Conservation (phyloP, 148 eudicot genomes). For the Beta vulgaris region DNA sequence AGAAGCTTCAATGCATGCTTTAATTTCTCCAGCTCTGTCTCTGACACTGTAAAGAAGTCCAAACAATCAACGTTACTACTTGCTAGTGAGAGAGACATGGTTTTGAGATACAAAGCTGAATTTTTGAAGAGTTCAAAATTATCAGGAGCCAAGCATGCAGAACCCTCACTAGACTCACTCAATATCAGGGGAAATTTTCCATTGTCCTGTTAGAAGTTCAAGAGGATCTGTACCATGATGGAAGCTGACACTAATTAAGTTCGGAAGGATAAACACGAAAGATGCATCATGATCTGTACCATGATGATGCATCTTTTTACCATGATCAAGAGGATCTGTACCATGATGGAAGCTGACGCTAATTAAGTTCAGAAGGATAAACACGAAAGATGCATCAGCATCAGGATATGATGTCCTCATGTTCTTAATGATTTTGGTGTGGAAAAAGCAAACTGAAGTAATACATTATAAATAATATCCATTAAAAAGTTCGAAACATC, state of each 20-base stretch:
- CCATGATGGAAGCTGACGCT: neutral
- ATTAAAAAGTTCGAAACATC: neutral
- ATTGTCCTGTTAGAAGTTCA: neutral
- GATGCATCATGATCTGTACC: no score
- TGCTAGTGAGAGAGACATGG: neutral
- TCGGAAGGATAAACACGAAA: neutral
- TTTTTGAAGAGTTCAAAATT: neutral
- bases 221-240: neutral
- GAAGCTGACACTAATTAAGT: neutral
- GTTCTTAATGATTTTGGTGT: neutral
- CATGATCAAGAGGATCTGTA: neutral
- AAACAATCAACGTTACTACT: conserved; percentile 16
- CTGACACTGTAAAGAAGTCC: conserved; percentile 56
- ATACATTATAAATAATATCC: neutral
- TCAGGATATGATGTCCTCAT: neutral
- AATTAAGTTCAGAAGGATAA: neutral
- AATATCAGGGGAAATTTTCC: neutral
- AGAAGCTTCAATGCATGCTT: conserved; percentile 90
- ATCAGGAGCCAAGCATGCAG: neutral
- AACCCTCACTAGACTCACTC: neutral
- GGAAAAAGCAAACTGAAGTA: neutral
- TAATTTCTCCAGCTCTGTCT: conserved; percentile 74
- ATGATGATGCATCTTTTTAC: neutral
- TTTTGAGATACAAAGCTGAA: neutral
- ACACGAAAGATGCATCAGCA: neutral